Evolutionary conservation across 1,139 yeast species (phyloP).

Genomic region (Diutina siamensis): DNA sequence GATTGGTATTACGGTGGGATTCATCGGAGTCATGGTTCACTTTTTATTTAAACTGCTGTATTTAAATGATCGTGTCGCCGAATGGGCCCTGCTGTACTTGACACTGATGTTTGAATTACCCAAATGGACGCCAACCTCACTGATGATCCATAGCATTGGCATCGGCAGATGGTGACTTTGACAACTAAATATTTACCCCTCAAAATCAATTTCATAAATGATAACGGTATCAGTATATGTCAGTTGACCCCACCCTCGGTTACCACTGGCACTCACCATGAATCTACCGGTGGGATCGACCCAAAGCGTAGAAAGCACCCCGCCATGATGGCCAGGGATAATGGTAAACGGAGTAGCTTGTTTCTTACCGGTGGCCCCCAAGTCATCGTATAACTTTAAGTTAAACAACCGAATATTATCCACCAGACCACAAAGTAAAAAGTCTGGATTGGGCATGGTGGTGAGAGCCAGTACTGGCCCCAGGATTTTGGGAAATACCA

Average conservation of each 20-base stretch:
- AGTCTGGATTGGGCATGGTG: constrained; percentile 73
- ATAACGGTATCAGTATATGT: constrained; percentile 67
- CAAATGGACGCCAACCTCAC: neutral
- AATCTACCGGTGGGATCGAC: constrained; percentile 84
- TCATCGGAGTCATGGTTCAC: constrained; percentile 30
- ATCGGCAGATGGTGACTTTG: neutral
- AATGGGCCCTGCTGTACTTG: neutral
- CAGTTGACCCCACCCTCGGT: constrained; percentile 88
- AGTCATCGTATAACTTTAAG: constrained; percentile 41
- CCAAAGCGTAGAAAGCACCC: constrained; percentile 42
- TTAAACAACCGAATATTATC: constrained; percentile 87
- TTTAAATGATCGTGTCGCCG: neutral
- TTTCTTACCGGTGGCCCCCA: constrained; percentile 18
- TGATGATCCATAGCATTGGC: neutral
- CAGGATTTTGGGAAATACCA: constrained; percentile 75
- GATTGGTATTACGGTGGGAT: constrained; percentile 29
- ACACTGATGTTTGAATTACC: neutral
- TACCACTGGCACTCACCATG: constrained; percentile 86
- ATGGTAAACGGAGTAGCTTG: constrained; percentile 47
- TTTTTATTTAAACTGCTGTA: constrained; percentile 17
- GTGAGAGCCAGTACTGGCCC: constrained; percentile 84
- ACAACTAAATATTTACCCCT: constrained; percentile 7
- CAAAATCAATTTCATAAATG: constrained; percentile 59
- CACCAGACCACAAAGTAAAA: constrained; percentile 74
- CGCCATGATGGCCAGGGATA: constrained; percentile 56